phyloP scores from a whole-genome alignment of 2,329 filamentous ascomycete genomes.

The Nothopassalora personata region DNA sequence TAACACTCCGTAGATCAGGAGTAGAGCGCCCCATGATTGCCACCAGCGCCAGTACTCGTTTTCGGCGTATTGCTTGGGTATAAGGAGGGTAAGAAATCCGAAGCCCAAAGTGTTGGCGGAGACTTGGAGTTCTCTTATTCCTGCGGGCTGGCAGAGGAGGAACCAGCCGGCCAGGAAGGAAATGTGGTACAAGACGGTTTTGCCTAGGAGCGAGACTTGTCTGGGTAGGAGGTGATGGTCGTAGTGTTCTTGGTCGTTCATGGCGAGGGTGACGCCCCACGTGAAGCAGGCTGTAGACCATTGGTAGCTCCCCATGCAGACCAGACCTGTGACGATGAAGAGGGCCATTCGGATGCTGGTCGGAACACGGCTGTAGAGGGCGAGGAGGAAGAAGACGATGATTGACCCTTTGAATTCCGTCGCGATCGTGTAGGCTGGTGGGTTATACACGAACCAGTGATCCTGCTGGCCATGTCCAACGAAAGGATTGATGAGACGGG shows the following conservation, averaged over 20 bases:
- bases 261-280: constrained; percentile 16
- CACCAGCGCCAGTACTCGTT: constrained; percentile 47
- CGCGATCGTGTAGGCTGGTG: constrained; percentile 23
- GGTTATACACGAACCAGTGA: constrained; percentile 18
- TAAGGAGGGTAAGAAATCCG: constrained; percentile 49
- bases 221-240: background rate
- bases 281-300: constrained; percentile 19
- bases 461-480: constrained; percentile 13
- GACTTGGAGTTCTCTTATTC: constrained; percentile 9
- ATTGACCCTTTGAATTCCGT: constrained; percentile 20
- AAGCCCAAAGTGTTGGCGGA: constrained; percentile 54
- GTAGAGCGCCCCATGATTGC: constrained; percentile 50
- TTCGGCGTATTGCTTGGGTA: constrained; percentile 20
- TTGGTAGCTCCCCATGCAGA: constrained; percentile 12
- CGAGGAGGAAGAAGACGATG: constrained; percentile 17
- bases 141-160: constrained; percentile 17
- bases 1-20: constrained; percentile 50
- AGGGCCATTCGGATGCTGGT: constrained; percentile 3
- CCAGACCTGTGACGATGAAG: constrained; percentile 3
- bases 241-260: constrained; percentile 3
- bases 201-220: background rate
- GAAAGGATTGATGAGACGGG: constrained; percentile 12
- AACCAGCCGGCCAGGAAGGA: constrained; percentile 15
- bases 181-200: constrained; percentile 2
- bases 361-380: background rate